Conservation (phyloP, 1,284 basidiomycete genomes). For the Vanrija sp. region DNA sequence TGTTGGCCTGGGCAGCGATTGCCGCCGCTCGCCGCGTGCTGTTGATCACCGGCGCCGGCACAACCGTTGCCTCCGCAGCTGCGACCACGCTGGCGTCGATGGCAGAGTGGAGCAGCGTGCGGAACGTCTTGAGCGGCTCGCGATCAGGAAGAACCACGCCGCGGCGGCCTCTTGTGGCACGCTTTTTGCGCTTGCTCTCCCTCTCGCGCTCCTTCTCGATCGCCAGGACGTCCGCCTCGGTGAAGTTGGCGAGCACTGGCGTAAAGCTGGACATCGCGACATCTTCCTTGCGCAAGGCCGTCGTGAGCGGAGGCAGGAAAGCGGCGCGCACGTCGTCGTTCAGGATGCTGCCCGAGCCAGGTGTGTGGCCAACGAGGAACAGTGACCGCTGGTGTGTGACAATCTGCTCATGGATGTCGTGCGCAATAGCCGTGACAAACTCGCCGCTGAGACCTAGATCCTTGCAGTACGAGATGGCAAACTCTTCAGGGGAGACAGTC, state of each 20-base stretch:
- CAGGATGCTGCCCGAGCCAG: conserved; percentile 70
- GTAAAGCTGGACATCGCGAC: conserved; percentile 71
- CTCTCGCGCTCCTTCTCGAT: conserved; percentile 92
- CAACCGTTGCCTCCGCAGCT: conserved; percentile 34
- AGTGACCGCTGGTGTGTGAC: conserved; percentile 88
- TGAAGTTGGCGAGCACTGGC: conserved; percentile 82
- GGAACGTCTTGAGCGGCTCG: conserved; percentile 85
- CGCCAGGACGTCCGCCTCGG: conserved; percentile 79
- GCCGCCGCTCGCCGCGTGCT: conserved; percentile 72
- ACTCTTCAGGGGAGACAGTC: conserved; percentile 80
- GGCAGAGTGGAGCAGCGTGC: conserved; percentile 63
- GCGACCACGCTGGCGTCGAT: conserved; percentile 34
- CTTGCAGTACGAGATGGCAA: conserved; percentile 79
- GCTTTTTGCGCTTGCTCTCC: conserved; percentile 73
- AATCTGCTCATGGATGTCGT: conserved; percentile 93
- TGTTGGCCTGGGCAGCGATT: conserved; percentile 64
- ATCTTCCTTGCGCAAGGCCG: conserved; percentile 63
- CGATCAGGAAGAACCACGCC: conserved; percentile 89
- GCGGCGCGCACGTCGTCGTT: conserved; percentile 90
- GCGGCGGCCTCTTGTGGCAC: conserved; percentile 80
- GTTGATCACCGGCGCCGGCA: conserved; percentile 57
- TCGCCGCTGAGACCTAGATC: conserved; percentile 90
- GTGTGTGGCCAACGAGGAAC: conserved; percentile 82
- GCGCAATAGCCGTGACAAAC: conserved; percentile 93
- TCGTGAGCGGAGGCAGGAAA: conserved; percentile 73